Evolutionary conservation across 495 filamentous ascomycete species (phyloP).

Genomic region (Trichoderma gamsii): DNA sequence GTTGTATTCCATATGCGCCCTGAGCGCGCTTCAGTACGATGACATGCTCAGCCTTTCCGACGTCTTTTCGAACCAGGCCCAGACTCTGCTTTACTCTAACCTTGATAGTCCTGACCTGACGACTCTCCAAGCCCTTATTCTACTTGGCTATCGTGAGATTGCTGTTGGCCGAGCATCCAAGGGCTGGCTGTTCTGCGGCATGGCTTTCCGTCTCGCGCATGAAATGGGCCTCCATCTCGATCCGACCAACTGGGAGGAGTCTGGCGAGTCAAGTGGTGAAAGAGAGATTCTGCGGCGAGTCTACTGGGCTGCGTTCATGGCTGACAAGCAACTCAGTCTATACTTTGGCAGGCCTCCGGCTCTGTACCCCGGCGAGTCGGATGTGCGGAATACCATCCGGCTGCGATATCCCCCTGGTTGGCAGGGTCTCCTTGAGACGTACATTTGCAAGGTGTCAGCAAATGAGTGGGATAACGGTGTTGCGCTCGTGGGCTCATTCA

Average conservation of each 20-base stretch:
- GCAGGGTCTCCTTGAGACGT: conserved; percentile 24
- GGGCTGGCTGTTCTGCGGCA: conserved; percentile 33
- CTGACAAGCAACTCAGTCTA: conserved; percentile 29
- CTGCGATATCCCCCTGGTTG: conserved; percentile 24
- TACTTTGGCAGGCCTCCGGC: conserved; percentile 32
- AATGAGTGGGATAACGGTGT: conserved; percentile 29
- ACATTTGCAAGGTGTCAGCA: conserved; percentile 24
- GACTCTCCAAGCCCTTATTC: conserved; percentile 27
- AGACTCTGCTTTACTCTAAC: conserved; percentile 28
- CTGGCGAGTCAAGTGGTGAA: neutral
- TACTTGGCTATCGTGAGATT: conserved; percentile 30
- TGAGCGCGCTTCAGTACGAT: conserved; percentile 27
- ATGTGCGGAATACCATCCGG: conserved; percentile 29
- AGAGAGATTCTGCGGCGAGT: conserved; percentile 28
- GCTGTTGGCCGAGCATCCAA: conserved; percentile 28
- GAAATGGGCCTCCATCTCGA: conserved; percentile 34
- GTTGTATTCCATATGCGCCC: conserved; percentile 30
- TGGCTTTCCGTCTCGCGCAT: conserved; percentile 16
- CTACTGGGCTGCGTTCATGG: conserved; percentile 32
- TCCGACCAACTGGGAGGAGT: conserved; percentile 28
- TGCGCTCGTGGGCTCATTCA: conserved; percentile 24
- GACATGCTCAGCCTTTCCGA: conserved; percentile 27
- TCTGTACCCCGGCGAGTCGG: conserved; percentile 28
- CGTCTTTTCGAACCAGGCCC: conserved; percentile 28
- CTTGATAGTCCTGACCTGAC: conserved; percentile 31